These are phyloP conservation scores for Besnoitia besnoiti DNA, from an alignment of 169 alveolate species.

Conservation along the genomic window DNA sequence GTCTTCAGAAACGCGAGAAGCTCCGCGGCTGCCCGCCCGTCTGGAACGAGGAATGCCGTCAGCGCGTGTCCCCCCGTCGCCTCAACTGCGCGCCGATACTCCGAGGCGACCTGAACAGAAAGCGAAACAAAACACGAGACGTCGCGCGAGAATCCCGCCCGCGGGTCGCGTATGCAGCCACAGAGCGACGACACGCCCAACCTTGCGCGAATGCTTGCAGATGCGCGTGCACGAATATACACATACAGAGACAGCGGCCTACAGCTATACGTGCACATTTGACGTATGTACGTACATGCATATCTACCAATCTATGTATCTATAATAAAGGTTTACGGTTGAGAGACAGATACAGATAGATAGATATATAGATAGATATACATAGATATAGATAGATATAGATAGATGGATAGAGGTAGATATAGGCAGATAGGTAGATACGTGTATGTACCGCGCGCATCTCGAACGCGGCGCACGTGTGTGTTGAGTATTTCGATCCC, in stretches of 20 bases:
- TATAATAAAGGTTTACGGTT: too few species aligned
- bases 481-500: neutral
- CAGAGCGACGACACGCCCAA: neutral
- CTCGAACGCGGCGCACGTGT: neutral
- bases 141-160: neutral
- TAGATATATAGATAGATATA: neutral
- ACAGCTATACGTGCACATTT: neutral
- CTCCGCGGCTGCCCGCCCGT: slow-evolving; percentile 14
- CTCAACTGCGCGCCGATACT: slow-evolving; percentile 45
- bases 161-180: neutral
- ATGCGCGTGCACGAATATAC: neutral
- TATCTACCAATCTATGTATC: neutral
- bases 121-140: neutral
- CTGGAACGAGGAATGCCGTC: slow-evolving; percentile 6
- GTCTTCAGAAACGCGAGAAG: slow-evolving; percentile 5
- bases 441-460: neutral
- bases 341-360: neutral
- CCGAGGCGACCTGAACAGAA: slow-evolving; percentile 24
- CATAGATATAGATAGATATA: neutral
- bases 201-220: neutral
- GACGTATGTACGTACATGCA: neutral
- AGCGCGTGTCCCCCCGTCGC: slow-evolving; percentile 6
- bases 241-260: neutral
- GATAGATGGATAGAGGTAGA: neutral
- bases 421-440: too few species aligned